Base-by-base conservation (phyloP, 371 early-diverging fungal genomes). In the Mucor indicus region DNA sequence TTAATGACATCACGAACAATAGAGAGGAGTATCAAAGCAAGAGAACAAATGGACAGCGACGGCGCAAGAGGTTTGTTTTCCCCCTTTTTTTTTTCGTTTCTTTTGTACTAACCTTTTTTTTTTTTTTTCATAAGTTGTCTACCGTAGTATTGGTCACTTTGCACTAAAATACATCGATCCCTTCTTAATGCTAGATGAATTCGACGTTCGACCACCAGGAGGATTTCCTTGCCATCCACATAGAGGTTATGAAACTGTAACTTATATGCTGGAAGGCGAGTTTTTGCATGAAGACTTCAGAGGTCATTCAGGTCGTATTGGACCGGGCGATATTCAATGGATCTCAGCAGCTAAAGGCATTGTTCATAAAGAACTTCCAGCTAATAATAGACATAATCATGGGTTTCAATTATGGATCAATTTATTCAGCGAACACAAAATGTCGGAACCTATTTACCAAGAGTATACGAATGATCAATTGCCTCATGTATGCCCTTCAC, bases 341-440 rank as follows among this genome's bases (percentile, higher is more conserved):
- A 88, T 87, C 86, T 83, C 87, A 2, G 89, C 89, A 0, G 88
- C 79, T 3, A 61, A 67, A 31, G 93, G 93, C 25, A 86, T 93
- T 38, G 74, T 91, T 1, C 91, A 91, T 55, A 75, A 84, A 30
- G 90, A 90, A 53, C 83, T 87, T 69, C 89, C 87, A 1, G 67
- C 67, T 7, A 72, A 23, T 24, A 42, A 60, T 7, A 50, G 40
- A 1, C 46, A 52, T 8, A 63, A 67, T 0, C 80, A 80, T 23
- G 91, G 90, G 4, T 72, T 92, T 25, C 92, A 92, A 53, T 75
- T 92, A 22, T 93, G 91, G 89, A 81, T 91, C 60, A 93, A 91
- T 59, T 71, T 92, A 4, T 83, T 92, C 1, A 70, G 69, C n/a
- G 77, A 78, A 58, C 81, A 87, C 60, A 93, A 93, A 72, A 74